Conservation (phyloP, 768 basidiomycete genomes). For the Trametes gibbosa region DNA sequence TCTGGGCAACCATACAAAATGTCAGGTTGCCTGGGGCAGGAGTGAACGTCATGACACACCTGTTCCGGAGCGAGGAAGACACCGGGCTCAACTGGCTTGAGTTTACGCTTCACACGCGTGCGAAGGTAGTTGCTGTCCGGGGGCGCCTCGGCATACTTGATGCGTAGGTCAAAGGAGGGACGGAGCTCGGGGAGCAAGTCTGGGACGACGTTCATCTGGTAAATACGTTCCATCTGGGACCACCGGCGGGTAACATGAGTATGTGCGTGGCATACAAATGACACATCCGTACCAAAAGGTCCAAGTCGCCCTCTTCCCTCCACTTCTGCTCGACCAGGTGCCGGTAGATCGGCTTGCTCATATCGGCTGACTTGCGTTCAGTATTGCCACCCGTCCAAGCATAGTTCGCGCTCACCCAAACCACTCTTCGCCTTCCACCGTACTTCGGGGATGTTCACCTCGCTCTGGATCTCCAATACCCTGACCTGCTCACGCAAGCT, state of each 20-base stretch:
- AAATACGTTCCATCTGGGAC: constrained; percentile 83
- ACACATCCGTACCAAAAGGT: constrained; percentile 63
- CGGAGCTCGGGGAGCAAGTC: constrained; percentile 74
- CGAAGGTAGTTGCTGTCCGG: constrained; percentile 28
- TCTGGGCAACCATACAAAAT: constrained; percentile 39
- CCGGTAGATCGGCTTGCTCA: constrained; percentile 69
- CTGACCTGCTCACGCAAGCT: constrained; percentile 46
- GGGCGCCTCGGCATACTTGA: constrained; percentile 48
- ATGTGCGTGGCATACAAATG: not conserved
- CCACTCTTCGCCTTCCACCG: constrained; percentile 78
- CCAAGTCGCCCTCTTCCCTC: constrained; percentile 81
- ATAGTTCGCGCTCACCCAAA: constrained; percentile 52
- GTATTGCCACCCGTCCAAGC: not conserved
- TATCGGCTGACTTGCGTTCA: constrained; percentile 46
- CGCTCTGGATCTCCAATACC: constrained; percentile 74
- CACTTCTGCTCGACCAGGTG: constrained; percentile 81
- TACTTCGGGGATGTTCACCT: constrained; percentile 80
- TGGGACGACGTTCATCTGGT: constrained; percentile 89
- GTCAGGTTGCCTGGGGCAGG: not conserved
- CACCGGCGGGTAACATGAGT: not conserved
- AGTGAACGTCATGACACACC: constrained; percentile 38
- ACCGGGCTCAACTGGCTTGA: constrained; percentile 65
- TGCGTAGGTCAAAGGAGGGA: constrained; percentile 72
- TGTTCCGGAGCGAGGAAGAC: constrained; percentile 63
- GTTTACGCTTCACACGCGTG: constrained; percentile 26